Conservation (phyloP, 805 yeast genomes). For the Ogataea siamensis region DNA sequence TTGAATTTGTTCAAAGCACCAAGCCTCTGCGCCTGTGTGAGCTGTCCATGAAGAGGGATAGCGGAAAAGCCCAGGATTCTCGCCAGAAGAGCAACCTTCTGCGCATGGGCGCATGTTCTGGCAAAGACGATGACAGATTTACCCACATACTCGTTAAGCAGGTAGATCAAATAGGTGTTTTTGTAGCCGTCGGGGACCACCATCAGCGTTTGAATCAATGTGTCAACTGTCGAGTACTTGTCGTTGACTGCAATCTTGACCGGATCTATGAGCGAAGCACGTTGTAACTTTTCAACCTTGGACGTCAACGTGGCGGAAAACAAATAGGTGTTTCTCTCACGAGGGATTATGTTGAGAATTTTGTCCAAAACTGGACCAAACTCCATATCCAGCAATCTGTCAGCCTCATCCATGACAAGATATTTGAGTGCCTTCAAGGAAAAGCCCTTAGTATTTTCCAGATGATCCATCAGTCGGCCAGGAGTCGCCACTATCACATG, state of each 20-base stretch:
- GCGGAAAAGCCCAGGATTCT: slow-evolving; percentile 83
- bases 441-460: slow-evolving; percentile 90
- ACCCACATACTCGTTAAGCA: slow-evolving; percentile 79
- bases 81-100: slow-evolving; percentile 79
- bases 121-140: slow-evolving; percentile 88
- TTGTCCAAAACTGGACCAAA: slow-evolving; percentile 93
- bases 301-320: slow-evolving; percentile 98
- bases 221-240: slow-evolving; percentile 90
- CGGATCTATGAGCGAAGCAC: slow-evolving; percentile 87
- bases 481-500: slow-evolving; percentile 96
- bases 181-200: slow-evolving; percentile 91
- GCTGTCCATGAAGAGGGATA: slow-evolving; percentile 91
- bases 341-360: slow-evolving; percentile 79
- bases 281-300: slow-evolving; percentile 89
- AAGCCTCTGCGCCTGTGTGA: slow-evolving; percentile 78
- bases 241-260: slow-evolving; percentile 87
- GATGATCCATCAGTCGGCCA: slow-evolving; percentile 82
- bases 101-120: slow-evolving; percentile 93
- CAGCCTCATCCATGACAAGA: slow-evolving; percentile 96
- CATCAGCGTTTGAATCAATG: slow-evolving; percentile 84
- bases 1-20: slow-evolving; percentile 81
- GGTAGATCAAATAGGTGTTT: slow-evolving; percentile 79
- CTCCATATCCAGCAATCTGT: slow-evolving; percentile 90
- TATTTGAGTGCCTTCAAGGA: slow-evolving; percentile 72
- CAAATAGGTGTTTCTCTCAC: slow-evolving; percentile 76